Evolutionary conservation across 495 filamentous ascomycete species (phyloP).

Genomic region (Baudoinia panamericana): DNA sequence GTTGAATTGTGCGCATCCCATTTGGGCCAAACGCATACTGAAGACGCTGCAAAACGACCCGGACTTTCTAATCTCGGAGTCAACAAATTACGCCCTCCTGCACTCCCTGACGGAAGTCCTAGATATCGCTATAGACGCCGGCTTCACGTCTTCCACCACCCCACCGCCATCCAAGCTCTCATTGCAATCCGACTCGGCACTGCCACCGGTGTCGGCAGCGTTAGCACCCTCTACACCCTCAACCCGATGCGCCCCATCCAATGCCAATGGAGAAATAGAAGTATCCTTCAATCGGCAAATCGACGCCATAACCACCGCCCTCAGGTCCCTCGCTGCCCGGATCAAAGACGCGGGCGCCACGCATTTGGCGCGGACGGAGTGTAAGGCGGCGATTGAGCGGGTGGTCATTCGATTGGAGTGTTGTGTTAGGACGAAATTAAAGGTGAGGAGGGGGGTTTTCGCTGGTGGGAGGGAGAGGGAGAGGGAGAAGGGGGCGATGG

Average conservation of each 20-base stretch:
- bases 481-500: slow-evolving; percentile 19
- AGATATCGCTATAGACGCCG: slow-evolving; percentile 60
- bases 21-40: slow-evolving; percentile 1
- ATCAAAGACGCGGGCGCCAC: slow-evolving; percentile 66
- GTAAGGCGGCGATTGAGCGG: slow-evolving; percentile 57
- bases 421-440: slow-evolving; percentile 53
- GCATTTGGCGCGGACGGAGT: slow-evolving; percentile 56
- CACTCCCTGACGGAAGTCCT: slow-evolving; percentile 51
- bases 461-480: slow-evolving; percentile 12
- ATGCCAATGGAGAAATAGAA: slow-evolving; percentile 26
- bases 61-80: slow-evolving; percentile 7
- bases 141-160: slow-evolving; percentile 29
- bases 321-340: slow-evolving; percentile 53
- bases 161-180: slow-evolving; percentile 11
- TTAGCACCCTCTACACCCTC: background rate
- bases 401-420: slow-evolving; percentile 58
- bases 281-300: slow-evolving; percentile 52
- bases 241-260: slow-evolving; percentile 9
- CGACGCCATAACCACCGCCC: slow-evolving; percentile 47
- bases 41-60: no score
- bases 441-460: slow-evolving; percentile 46
- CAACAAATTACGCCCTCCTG: slow-evolving; percentile 56
- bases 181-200: background rate
- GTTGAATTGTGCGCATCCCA: no score
- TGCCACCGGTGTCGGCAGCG: background rate